phyloP scores from a whole-genome alignment of 305 asterid genomes.

The Stenogyne calaminthoides region DNA sequence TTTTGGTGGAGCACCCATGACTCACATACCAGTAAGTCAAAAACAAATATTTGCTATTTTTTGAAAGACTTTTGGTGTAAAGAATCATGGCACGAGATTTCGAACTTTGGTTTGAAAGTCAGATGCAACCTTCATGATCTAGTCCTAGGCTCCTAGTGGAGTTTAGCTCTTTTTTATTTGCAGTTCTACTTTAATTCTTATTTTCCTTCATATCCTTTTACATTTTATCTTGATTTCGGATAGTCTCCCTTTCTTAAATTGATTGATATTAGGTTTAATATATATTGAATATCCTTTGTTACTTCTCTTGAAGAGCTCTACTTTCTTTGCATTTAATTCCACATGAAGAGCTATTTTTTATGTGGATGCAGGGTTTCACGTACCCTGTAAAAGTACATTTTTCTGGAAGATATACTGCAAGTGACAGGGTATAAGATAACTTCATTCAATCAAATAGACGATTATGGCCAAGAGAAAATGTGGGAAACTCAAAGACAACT shows the following conservation, averaged over 20 bases:
- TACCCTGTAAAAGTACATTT: slow-evolving; percentile 89
- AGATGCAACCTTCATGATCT: slow-evolving; percentile 6
- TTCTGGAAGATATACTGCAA: slow-evolving; percentile 93
- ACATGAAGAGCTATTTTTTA: slow-evolving; percentile 16
- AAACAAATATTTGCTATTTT: slow-evolving; percentile 20
- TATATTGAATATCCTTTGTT: not conserved
- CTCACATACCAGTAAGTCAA: slow-evolving; percentile 90
- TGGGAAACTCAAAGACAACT: slow-evolving; percentile 97
- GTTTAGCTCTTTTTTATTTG: not conserved
- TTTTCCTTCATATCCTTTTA: not conserved
- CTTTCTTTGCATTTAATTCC: slow-evolving; percentile 26
- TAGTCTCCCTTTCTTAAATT: slow-evolving; percentile 15
- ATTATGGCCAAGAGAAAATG: slow-evolving; percentile 96
- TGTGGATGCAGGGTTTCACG: slow-evolving; percentile 83
- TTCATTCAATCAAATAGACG: slow-evolving; percentile 93
- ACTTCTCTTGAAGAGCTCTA: slow-evolving; percentile 10
- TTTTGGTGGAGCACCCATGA: slow-evolving; percentile 88
- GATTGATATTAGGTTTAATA: slow-evolving; percentile 5
- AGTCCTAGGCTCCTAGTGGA: slow-evolving; percentile 5
- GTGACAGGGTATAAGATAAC: slow-evolving; percentile 91
- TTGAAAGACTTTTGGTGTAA: slow-evolving; percentile 18
- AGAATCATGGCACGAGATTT: slow-evolving; percentile 4
- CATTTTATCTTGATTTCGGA: not conserved
- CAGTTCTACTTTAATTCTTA: not conserved
- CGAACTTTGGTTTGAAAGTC: not conserved